A percentile compares a stretch with the other conserved stretches of the same genome.
These are phyloP conservation scores for Ceratobasidium sp. DNA, from an alignment of 1,284 basidiomycete genomes.

Conservation along the genomic window DNA sequence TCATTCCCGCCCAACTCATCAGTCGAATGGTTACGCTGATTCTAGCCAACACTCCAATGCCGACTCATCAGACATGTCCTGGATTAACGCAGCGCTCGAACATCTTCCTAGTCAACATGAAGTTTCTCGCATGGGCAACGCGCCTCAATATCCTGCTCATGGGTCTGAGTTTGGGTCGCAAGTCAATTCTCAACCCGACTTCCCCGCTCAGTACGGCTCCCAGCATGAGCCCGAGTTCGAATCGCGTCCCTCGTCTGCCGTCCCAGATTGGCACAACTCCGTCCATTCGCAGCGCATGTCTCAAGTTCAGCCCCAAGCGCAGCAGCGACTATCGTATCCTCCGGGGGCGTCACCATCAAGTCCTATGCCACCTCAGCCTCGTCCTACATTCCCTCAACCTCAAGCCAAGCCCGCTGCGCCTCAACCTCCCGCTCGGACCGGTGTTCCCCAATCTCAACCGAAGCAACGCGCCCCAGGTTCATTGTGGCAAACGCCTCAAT, in stretches of 20 bases:
- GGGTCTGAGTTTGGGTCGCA: slow-evolving; percentile 4
- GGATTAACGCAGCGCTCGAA: slow-evolving; percentile 31
- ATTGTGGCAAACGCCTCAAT: slow-evolving; percentile 32
- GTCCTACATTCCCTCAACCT: background rate
- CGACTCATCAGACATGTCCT: slow-evolving; percentile 21
- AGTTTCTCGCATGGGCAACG: no score
- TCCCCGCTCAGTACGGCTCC: background rate
- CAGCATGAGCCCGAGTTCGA: background rate
- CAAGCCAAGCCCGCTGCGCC: slow-evolving; percentile 4
- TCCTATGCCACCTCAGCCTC: background rate
- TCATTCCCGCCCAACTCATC: slow-evolving; percentile 1
- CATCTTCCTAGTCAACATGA: slow-evolving; percentile 35
- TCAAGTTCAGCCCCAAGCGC: slow-evolving; percentile 3
- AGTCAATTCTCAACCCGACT: background rate
- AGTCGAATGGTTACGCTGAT: no score
- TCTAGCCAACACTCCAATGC: slow-evolving; percentile 11
- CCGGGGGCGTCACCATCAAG: slow-evolving; percentile 13
- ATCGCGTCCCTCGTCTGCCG: background rate
- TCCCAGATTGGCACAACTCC: background rate
- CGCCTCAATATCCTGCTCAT: background rate
- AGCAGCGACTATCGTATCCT: slow-evolving; percentile 21
- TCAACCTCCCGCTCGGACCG: no score
- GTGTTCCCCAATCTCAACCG: no score
- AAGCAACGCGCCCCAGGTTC: slow-evolving; percentile 8
- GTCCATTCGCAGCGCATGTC: slow-evolving; percentile 5